Conservation (phyloP, 1,284 basidiomycete genomes). For the Meira miltonrushii region DNA sequence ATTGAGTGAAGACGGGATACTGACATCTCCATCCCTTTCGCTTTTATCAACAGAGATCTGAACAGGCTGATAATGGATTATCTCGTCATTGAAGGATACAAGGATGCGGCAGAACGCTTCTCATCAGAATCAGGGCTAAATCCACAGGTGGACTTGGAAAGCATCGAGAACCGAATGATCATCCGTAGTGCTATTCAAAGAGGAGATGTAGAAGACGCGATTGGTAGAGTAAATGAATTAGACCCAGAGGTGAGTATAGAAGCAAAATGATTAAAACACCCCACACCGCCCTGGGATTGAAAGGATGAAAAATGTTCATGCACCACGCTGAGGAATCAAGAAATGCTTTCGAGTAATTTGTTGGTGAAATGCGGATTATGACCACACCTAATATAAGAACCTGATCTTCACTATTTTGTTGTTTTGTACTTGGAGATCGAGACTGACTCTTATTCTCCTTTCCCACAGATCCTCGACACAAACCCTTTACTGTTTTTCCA, state of each 20-base stretch:
- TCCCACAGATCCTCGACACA: conserved; percentile 79
- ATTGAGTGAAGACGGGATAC: background rate
- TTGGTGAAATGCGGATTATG: conserved; percentile 9
- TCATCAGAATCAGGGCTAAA: conserved; percentile 75
- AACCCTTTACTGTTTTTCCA: conserved; percentile 86
- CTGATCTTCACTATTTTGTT: background rate
- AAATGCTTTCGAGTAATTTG: conserved; percentile 12
- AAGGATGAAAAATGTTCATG: conserved; percentile 67
- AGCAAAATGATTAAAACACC: background rate
- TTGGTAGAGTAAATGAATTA: conserved; percentile 85
- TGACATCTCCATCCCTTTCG: background rate
- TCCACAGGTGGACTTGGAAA: conserved; percentile 72
- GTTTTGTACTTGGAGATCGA: background rate
- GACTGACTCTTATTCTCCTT: background rate
- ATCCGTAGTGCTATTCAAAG: conserved; percentile 89
- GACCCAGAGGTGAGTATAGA: conserved; percentile 83
- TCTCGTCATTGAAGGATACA: conserved; percentile 94
- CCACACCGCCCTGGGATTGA: background rate
- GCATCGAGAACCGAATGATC: conserved; percentile 86
- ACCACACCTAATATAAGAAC: conserved; percentile 9
- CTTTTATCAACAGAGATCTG: conserved; percentile 64
- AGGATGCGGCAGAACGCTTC: conserved; percentile 89
- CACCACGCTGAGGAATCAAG: conserved; percentile 82
- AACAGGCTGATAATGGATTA: conserved; percentile 97
- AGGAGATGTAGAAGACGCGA: conserved; percentile 89